A percentile compares a stretch with the other conserved stretches of the same genome.
Evolutionary conservation across 371 early-diverging fungal genomes (phyloP).

Genomic region (Mucor lusitanicus): DNA sequence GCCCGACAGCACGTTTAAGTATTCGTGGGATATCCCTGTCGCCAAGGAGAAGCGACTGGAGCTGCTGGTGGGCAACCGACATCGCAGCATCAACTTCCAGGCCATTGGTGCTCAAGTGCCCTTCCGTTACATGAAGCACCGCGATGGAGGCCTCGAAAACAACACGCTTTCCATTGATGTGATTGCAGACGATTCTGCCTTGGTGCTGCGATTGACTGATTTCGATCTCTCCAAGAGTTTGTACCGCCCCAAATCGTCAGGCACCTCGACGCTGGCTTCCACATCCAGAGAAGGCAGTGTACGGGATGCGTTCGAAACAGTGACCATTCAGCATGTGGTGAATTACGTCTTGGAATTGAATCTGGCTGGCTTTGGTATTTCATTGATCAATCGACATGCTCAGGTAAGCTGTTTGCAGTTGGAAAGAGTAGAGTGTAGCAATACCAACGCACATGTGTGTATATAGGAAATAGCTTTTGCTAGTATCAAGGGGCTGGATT

Average conservation of each 20-base stretch:
- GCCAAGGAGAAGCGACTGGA: conserved; percentile 70
- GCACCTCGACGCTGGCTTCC: conserved; percentile 33
- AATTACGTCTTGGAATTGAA: conserved; percentile 35
- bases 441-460: no score
- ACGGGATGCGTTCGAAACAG: conserved; percentile 59
- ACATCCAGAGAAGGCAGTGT: conserved; percentile 39
- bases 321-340: conserved; percentile 42
- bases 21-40: conserved; percentile 94
- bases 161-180: conserved; percentile 80
- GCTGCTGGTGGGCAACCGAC: conserved; percentile 67
- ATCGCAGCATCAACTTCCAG: conserved; percentile 78
- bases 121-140: conserved; percentile 63
- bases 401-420: conserved; percentile 19
- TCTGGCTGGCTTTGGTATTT: conserved; percentile 74
- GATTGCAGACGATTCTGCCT: conserved; percentile 80
- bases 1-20: conserved; percentile 57
- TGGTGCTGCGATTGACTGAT: conserved; percentile 77
- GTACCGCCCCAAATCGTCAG: conserved; percentile 53
- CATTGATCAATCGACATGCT: conserved; percentile 62
- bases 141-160: conserved; percentile 8
- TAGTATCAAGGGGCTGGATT: conserved; percentile 64
- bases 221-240: conserved; percentile 67
- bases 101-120: conserved; percentile 91
- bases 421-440: no score
- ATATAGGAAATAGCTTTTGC: conserved; percentile 77